Base-by-base conservation (phyloP, 805 yeast genomes). In the Zygosaccharomyces bisporus region DNA sequence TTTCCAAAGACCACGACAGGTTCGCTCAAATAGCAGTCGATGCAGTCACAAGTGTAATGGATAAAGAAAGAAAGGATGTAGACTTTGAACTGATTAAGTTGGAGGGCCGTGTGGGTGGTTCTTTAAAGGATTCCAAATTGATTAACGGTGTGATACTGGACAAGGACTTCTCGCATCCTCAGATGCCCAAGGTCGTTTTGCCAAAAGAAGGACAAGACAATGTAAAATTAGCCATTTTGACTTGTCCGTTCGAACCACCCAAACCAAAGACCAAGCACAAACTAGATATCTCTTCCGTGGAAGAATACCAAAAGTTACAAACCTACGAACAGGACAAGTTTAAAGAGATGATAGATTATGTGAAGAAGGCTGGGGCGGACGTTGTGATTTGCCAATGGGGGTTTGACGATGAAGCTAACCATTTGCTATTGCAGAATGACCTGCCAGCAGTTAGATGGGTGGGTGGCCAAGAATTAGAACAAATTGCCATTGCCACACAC, bases 211-310 rank as follows among this genome's bases (percentile, higher is more conserved):
- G 64, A 8, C 62, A 67, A 41, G 56, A 58, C 3, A 84, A 89
- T 66, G 95, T 88, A 52, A 88, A 86, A 64, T 76, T 93, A 49
- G 98, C 98, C 39, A 91, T 93, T 54, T 75, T 93, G 63, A 93
- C 99, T 2, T 91, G 98, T 72, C 98, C 99, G 57, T 93, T 93
- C 63, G 99, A 93, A 73, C 99, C 99, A 32, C 99, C 99, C 58
- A 93, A 93, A 71, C 99, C 99, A 55, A 93, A 93, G 73, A 93
- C 99, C 18, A 93, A 93, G 71, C 99, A 91, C 72, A 91, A 91
- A 75, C 75, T 91, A 58, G 96, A 91, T 64, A 91, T 91, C 52
- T 79, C 91, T 12, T 70, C 85, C n/a, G 96, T 89, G 16, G 97
- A 90, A 59, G 99, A 93, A 69, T 93, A 90, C 71, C 79, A 84